Evolutionary conservation across 305 asterid species (phyloP).

Genomic region (Galium porrigens): DNA sequence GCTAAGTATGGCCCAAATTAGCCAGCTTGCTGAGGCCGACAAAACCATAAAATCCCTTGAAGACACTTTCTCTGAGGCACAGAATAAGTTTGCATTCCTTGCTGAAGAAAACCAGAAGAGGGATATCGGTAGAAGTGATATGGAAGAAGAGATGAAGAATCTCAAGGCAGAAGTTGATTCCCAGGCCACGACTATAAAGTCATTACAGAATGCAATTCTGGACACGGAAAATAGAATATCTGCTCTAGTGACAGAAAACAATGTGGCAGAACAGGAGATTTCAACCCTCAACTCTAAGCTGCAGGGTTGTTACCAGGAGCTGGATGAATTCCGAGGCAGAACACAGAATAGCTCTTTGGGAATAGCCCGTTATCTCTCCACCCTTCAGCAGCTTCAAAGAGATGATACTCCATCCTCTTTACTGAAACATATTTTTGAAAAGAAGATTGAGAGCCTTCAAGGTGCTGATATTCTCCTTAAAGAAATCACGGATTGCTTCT

Average conservation of each 20-base stretch:
- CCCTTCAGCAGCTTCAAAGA: slow-evolving; percentile 45
- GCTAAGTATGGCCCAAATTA: slow-evolving; percentile 11
- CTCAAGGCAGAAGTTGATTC: slow-evolving; percentile 56
- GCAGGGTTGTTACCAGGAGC: slow-evolving; percentile 58
- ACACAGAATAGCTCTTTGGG: slow-evolving; percentile 36
- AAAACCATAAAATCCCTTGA: slow-evolving; percentile 64
- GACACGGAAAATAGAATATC: slow-evolving; percentile 41
- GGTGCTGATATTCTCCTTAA: slow-evolving; percentile 40
- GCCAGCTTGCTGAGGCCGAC: slow-evolving; percentile 32
- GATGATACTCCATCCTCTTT: slow-evolving; percentile 47
- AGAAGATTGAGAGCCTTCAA: slow-evolving; percentile 46
- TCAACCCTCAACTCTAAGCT: slow-evolving; percentile 42
- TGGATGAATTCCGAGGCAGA: slow-evolving; percentile 50
- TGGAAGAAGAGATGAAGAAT: slow-evolving; percentile 58
- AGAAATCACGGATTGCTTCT: slow-evolving; percentile 42
- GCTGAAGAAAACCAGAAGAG: slow-evolving; percentile 47
- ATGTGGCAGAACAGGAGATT: slow-evolving; percentile 19
- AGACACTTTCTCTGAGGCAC: slow-evolving; percentile 36
- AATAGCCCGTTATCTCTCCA: slow-evolving; percentile 40
- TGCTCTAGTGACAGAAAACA: slow-evolving; percentile 46
- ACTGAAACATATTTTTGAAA: slow-evolving; percentile 35
- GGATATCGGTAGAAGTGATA: slow-evolving; percentile 32
- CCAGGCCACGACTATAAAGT: slow-evolving; percentile 36
- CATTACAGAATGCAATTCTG: slow-evolving; percentile 47
- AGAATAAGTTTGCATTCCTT: slow-evolving; percentile 21